Percentiles rank a stretch among this genome's conserved stretches.
phyloP scores from a whole-genome alignment of 139 green algal genomes.

The Chara braunii region DNA sequence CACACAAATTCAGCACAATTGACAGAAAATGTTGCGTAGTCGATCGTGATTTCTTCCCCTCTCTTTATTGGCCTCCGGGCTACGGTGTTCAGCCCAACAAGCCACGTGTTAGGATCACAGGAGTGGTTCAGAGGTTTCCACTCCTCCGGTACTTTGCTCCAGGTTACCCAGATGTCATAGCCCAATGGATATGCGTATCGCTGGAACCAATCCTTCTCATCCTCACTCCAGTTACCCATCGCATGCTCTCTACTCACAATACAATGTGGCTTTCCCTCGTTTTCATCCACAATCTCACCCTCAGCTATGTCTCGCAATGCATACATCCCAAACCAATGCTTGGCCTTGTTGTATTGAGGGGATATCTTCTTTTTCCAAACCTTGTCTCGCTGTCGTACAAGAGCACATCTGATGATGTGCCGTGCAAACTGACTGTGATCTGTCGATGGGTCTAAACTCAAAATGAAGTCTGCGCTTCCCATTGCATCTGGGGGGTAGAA shows the following conservation, averaged over 20 bases:
- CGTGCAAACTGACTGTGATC: slow-evolving; percentile 1
- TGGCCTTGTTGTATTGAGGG: no score
- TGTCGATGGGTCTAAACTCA: slow-evolving; percentile 7
- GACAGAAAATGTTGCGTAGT: slow-evolving; percentile 32
- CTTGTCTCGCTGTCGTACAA: background rate
- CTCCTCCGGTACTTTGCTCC: slow-evolving; percentile 3
- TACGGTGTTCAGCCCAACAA: slow-evolving; percentile 7
- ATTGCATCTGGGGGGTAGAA: slow-evolving; percentile 19
- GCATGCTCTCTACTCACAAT: slow-evolving; percentile 12
- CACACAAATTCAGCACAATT: slow-evolving; percentile 9
- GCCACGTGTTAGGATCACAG: slow-evolving; percentile 14
- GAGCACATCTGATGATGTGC: background rate
- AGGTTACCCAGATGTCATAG: slow-evolving; percentile 8
- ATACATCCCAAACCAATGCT: slow-evolving; percentile 4
- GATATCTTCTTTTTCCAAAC: background rate
- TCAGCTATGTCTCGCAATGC: background rate
- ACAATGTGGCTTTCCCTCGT: slow-evolving; percentile 4
- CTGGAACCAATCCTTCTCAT: slow-evolving; percentile 10
- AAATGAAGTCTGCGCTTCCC: slow-evolving; percentile 24
- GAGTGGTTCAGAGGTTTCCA: slow-evolving; percentile 30
- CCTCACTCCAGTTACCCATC: background rate
- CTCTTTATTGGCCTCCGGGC: slow-evolving; percentile 9
- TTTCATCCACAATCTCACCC: slow-evolving; percentile 5
- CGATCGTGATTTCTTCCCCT: slow-evolving; percentile 25
- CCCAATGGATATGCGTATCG: slow-evolving; percentile 15